Percentiles rank a stretch among this genome's conserved stretches.
Conservation (phyloP, 768 basidiomycete genomes). For the Pleurotus giganteus region DNA sequence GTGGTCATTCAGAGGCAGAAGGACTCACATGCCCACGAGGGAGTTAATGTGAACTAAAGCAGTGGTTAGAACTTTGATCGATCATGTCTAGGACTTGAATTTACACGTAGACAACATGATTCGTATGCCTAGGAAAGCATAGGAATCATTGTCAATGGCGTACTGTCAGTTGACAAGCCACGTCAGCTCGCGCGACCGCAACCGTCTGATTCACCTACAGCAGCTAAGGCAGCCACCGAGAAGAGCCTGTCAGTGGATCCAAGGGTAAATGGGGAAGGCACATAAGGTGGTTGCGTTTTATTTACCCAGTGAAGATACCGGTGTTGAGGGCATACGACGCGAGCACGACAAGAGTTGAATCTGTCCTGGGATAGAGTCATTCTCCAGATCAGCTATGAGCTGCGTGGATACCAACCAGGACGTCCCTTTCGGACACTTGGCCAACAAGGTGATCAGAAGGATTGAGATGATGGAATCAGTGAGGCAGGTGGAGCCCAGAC, state of each 20-base stretch:
- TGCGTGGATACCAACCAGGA: neutral
- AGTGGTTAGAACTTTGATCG: neutral
- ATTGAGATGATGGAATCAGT: neutral
- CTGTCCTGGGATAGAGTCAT: slow-evolving; percentile 3
- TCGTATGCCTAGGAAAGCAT: slow-evolving; percentile 3
- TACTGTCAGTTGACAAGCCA: neutral
- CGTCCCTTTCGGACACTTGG: neutral
- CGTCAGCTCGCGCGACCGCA: neutral
- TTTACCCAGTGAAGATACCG: neutral
- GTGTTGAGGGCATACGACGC: slow-evolving; percentile 7
- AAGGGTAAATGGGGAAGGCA: neutral
- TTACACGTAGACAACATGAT: slow-evolving; percentile 4
- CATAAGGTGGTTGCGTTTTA: neutral
- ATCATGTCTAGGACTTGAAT: neutral
- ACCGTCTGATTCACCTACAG: neutral
- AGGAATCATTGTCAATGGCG: neutral
- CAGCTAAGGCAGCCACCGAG: neutral
- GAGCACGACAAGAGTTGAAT: slow-evolving; percentile 4
- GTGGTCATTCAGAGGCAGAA: neutral
- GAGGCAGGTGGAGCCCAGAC: neutral
- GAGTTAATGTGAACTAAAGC: slow-evolving; percentile 8
- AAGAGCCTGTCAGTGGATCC: neutral
- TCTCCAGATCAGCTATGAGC: neutral
- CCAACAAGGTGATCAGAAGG: neutral
- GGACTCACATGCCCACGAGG: slow-evolving; percentile 1